These are phyloP conservation scores for Aureobasidium vineae DNA, from an alignment of 2,329 filamentous ascomycete species.

Conservation along the genomic window DNA sequence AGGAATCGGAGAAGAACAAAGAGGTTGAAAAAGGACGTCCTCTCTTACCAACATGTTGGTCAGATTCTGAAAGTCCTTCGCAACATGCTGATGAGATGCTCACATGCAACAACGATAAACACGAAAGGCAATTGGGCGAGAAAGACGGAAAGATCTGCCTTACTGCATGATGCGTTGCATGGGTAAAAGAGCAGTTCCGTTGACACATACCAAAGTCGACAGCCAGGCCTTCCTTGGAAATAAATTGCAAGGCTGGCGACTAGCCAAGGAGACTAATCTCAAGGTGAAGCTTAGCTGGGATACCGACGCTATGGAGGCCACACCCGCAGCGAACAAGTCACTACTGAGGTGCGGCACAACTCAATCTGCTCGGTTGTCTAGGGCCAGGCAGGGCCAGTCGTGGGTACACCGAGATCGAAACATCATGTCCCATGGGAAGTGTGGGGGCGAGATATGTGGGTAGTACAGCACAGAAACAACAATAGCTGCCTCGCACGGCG, in stretches of 20 bases:
- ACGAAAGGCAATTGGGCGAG: background rate
- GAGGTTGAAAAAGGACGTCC: background rate
- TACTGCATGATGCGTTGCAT: constrained; percentile 19
- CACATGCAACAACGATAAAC: background rate
- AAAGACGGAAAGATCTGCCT: constrained; percentile 7
- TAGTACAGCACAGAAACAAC: constrained; percentile 14
- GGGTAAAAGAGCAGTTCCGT: background rate
- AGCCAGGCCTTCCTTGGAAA: background rate
- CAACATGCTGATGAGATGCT: constrained; percentile 16
- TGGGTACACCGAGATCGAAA: constrained; percentile 11
- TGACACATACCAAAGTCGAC: constrained; percentile 12
- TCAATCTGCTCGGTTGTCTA: constrained; percentile 21
- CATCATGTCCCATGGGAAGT: constrained; percentile 1
- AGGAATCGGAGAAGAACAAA: constrained; percentile 6
- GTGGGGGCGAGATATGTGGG: constrained; percentile 18
- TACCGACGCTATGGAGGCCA: constrained; percentile 11
- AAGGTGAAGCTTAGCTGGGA: constrained; percentile 13
- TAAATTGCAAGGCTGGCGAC: constrained; percentile 3
- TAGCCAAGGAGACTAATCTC: constrained; percentile 5
- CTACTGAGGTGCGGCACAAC: constrained; percentile 17
- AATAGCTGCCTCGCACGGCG: constrained; percentile 6
- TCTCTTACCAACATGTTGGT: constrained; percentile 5
- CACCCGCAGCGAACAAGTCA: constrained; percentile 9
- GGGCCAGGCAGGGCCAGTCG: constrained; percentile 5
- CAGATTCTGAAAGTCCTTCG: constrained; percentile 5